Conservation (phyloP, 441 rosid genomes). For the Raphanus hybrid region DNA sequence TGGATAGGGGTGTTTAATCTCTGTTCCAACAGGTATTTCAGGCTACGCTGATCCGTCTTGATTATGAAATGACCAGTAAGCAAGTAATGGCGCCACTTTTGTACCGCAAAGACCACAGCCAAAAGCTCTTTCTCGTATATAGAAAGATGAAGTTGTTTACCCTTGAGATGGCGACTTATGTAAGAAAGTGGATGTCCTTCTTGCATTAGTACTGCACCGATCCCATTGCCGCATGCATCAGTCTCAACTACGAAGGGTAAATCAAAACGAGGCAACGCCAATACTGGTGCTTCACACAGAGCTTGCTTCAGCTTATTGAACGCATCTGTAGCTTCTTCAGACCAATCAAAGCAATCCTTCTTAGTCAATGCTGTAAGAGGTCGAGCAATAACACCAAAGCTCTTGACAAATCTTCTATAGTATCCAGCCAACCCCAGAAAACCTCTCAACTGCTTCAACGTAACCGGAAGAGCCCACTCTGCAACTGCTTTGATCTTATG, state of each 20-base stretch:
- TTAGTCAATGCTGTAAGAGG: background rate
- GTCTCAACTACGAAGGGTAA: background rate
- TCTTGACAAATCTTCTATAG: background rate
- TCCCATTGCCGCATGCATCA: background rate
- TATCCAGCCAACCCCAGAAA: background rate
- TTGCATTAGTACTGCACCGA: background rate
- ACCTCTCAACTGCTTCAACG: background rate
- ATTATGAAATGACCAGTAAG: background rate
- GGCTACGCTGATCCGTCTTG: background rate
- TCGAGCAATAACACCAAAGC: background rate
- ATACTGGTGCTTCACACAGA: background rate
- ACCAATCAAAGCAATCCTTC: background rate
- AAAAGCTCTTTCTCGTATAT: background rate
- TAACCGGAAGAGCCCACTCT: background rate
- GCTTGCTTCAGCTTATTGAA: background rate
- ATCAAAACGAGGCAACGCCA: background rate
- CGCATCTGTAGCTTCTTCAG: background rate
- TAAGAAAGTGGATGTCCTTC: background rate
- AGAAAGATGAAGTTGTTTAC: background rate
- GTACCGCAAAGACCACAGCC: background rate
- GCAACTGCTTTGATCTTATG: background rate
- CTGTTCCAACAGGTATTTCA: background rate
- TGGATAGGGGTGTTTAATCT: background rate
- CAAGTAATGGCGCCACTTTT: background rate
- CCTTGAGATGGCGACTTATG: background rate